These are phyloP conservation scores for Solanum acaule DNA, from an alignment of 257 asterid species.

Conservation along the genomic window DNA sequence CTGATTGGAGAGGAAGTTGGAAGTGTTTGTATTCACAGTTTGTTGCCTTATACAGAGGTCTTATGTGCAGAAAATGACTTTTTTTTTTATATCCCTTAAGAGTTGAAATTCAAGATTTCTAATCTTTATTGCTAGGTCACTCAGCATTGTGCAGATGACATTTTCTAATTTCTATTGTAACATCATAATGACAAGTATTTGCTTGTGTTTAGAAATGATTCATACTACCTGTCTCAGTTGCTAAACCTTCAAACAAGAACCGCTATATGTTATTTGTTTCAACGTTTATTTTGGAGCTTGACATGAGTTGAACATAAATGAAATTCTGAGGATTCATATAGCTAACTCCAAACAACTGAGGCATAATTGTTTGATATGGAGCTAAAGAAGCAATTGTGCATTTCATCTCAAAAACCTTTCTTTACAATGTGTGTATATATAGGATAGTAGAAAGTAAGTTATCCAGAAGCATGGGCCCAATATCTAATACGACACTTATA, in stretches of 20 bases:
- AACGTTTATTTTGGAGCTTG: neutral
- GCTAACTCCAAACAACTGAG: too few relatives aligned
- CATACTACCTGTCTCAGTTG: neutral
- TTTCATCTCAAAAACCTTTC: neutral
- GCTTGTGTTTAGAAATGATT: neutral
- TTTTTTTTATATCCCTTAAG: neutral
- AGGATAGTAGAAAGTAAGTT: neutral
- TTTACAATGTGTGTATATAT: neutral
- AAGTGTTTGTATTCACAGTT: neutral
- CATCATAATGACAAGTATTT: neutral
- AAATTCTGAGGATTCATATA: neutral
- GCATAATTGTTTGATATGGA: neutral
- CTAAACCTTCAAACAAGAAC: neutral
- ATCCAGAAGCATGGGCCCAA: too few relatives aligned
- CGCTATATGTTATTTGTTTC: neutral
- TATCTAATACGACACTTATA: too few relatives aligned
- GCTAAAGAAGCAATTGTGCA: neutral
- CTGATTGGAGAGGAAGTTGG: neutral
- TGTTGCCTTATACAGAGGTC: neutral
- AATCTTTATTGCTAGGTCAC: neutral
- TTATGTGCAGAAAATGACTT: constrained; percentile 17
- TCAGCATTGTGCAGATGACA: constrained; percentile 1
- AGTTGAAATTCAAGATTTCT: neutral
- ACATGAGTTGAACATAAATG: neutral
- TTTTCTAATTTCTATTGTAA: neutral